Percentiles rank a stretch among this genome's conserved stretches.
Conservation (phyloP, 768 basidiomycete genomes). For the Tricholoma sp. region DNA sequence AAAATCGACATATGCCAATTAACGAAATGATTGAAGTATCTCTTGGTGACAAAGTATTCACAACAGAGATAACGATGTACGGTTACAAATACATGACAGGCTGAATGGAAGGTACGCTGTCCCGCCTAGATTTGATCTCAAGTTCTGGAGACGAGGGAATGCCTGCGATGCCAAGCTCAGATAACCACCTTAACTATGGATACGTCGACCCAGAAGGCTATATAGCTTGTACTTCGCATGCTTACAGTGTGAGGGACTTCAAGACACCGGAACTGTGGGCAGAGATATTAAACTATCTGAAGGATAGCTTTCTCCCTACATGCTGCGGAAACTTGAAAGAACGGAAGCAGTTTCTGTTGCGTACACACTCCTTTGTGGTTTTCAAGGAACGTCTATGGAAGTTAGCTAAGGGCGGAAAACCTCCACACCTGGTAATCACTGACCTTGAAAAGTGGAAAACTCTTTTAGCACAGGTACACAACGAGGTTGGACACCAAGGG, state of each 20-base stretch:
- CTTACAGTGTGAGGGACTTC: not conserved
- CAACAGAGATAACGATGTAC: conserved; percentile 17
- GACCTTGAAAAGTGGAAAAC: conserved; percentile 3
- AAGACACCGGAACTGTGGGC: conserved; percentile 4
- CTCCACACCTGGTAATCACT: conserved; percentile 19
- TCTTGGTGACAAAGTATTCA: conserved; percentile 17
- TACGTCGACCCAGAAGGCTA: not conserved
- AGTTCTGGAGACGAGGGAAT: too few relatives aligned
- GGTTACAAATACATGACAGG: conserved; percentile 12
- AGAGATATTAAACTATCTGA: conserved; percentile 15
- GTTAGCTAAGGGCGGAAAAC: not conserved
- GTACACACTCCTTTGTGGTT: conserved; percentile 6
- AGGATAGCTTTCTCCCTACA: conserved; percentile 1
- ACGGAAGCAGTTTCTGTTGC: not conserved
- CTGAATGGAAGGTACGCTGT: conserved; percentile 3
- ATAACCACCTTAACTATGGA: conserved; percentile 15
- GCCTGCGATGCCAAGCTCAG: conserved; percentile 16
- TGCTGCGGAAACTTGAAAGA: not conserved
- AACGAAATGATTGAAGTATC: conserved; percentile 4
- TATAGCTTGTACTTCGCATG: not conserved
- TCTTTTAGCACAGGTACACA: conserved; percentile 20
- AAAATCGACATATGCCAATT: conserved; percentile 2
- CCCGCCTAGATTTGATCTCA: not conserved
- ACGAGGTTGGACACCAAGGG: conserved; percentile 21
- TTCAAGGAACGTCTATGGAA: conserved; percentile 9